Evolutionary conservation across 2,329 filamentous ascomycete genomes (phyloP).

Genomic region (Coniochaeta sp.): DNA sequence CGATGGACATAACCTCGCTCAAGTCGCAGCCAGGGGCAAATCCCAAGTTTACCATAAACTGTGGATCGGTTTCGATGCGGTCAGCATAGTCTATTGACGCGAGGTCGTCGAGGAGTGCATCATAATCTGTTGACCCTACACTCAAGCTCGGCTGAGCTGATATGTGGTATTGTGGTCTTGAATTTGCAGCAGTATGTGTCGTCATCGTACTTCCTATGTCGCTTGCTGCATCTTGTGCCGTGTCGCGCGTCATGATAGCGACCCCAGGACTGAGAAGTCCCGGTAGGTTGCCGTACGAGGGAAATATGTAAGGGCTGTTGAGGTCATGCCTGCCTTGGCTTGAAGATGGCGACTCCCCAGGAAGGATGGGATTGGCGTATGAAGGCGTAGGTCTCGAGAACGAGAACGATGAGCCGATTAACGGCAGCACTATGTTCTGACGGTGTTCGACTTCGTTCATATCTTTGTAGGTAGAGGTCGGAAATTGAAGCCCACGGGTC

Average conservation of each 20-base stretch:
- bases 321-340: neutral
- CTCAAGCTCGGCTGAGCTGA: neutral
- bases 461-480: neutral
- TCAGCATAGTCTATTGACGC: constrained; percentile 42
- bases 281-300: neutral
- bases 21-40: constrained; percentile 56
- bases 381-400: neutral
- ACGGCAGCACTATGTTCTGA: neutral
- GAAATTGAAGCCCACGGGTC: neutral
- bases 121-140: constrained; percentile 25
- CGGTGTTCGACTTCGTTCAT: neutral
- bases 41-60: constrained; percentile 61
- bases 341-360: neutral
- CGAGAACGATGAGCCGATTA: neutral
- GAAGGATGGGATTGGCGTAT: neutral
- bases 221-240: neutral
- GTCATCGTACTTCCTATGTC: neutral
- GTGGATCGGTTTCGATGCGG: constrained; percentile 45
- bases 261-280: neutral
- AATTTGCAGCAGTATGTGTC: neutral
- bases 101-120: constrained; percentile 44
- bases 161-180: constrained; percentile 1
- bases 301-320: neutral
- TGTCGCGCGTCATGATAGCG: neutral
- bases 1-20: constrained; percentile 25